Evolutionary conservation across 2,329 filamentous ascomycete species (phyloP).

Genomic region (Penicillium janthinellum): DNA sequence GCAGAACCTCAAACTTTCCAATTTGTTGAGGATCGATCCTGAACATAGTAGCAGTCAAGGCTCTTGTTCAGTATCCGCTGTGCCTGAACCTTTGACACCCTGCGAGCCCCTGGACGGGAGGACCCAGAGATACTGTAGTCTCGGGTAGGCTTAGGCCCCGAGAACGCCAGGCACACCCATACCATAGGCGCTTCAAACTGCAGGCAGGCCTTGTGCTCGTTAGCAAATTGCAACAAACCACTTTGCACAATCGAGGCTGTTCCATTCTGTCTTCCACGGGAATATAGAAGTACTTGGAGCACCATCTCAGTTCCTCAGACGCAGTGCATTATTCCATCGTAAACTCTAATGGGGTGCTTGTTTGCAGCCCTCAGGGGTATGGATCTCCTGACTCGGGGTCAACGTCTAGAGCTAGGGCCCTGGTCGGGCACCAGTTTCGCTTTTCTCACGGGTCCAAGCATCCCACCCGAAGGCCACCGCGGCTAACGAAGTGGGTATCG

Average conservation of each 20-base stretch:
- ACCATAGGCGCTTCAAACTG: neutral
- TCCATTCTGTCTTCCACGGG: neutral
- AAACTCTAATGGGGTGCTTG: conserved; percentile 12
- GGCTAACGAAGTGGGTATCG: neutral
- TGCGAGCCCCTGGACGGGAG: neutral
- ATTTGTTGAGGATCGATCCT: neutral
- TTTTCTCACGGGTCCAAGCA: neutral
- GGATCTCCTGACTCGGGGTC: conserved; percentile 8
- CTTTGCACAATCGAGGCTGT: neutral
- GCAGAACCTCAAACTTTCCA: neutral
- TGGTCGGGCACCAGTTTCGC: neutral
- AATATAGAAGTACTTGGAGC: neutral
- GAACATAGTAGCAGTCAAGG: neutral
- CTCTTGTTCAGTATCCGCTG: neutral
- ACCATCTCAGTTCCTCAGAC: neutral
- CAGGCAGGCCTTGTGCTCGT: neutral
- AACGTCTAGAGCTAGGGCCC: conserved; percentile 1
- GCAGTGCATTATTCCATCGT: conserved; percentile 13
- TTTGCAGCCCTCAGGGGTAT: conserved; percentile 10
- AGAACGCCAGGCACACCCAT: too few species aligned
- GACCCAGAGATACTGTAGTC: conserved; percentile 6
- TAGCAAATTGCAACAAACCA: too few species aligned
- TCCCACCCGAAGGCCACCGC: too few species aligned
- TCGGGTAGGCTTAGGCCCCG: conserved; percentile 6
- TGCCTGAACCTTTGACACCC: neutral